Conservation (phyloP, 257 asterid species). For the Salvia splendens region DNA sequence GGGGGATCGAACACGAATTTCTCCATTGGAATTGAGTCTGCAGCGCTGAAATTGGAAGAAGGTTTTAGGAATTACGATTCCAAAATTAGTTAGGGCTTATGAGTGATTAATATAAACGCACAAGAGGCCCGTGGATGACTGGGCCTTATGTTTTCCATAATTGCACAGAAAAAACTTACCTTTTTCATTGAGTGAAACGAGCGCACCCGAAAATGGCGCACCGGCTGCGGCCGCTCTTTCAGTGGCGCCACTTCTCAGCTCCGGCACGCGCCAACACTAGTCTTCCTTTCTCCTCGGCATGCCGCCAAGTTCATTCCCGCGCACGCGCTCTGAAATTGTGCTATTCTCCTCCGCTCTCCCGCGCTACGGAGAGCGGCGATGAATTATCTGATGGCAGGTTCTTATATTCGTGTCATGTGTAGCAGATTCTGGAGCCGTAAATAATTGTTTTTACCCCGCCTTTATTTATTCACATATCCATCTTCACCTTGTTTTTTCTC, state of each 20-base stretch:
- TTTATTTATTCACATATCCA: not conserved
- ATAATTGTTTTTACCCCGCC: constrained; percentile 24
- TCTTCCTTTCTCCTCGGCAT: constrained; percentile 28
- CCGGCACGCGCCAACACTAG: constrained; percentile 30
- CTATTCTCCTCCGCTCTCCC: constrained; percentile 38
- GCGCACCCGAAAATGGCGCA: constrained; percentile 45
- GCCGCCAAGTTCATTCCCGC: constrained; percentile 43
- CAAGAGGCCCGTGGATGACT: not conserved
- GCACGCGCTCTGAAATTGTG: constrained; percentile 51
- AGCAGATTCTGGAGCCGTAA: constrained; percentile 31
- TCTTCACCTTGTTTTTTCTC: not conserved
- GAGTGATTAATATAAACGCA: too few relatives aligned
- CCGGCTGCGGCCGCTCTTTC: constrained; percentile 56
- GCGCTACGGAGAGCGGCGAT: constrained; percentile 45
- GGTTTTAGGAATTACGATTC: constrained; percentile 23
- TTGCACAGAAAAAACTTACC: not conserved
- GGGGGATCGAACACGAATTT: constrained; percentile 80
- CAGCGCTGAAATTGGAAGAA: not conserved
- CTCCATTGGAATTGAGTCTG: constrained; percentile 44
- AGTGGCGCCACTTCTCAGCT: constrained; percentile 39
- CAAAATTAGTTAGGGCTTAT: too few relatives aligned
- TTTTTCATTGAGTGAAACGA: constrained; percentile 15
- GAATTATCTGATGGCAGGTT: constrained; percentile 37
- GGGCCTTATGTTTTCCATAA: not conserved
- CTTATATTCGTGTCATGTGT: constrained; percentile 21